Evolutionary conservation across 1,139 yeast species (phyloP).

Genomic region (Arxiozyma bovina): DNA sequence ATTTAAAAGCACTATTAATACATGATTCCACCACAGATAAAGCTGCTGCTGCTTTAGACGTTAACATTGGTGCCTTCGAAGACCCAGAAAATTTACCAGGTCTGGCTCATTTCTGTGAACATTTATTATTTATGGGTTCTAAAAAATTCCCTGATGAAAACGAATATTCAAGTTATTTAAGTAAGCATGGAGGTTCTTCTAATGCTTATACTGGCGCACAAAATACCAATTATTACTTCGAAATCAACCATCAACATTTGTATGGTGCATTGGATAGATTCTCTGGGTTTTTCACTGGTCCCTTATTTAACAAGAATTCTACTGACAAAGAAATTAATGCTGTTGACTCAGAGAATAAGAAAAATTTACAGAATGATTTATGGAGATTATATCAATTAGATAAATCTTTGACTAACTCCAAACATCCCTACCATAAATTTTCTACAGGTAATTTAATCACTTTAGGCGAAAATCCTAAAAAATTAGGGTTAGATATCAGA

Average conservation of each 20-base stretch:
- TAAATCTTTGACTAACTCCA: slow-evolving; percentile 58
- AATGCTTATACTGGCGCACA: slow-evolving; percentile 87
- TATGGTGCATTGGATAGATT: slow-evolving; percentile 88
- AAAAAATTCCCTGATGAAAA: slow-evolving; percentile 84
- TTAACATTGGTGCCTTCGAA: slow-evolving; percentile 79
- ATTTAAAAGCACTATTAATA: slow-evolving; percentile 64
- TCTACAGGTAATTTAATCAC: slow-evolving; percentile 67
- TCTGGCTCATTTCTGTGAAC: slow-evolving; percentile 95
- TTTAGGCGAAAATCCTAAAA: slow-evolving; percentile 46
- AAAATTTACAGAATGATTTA: slow-evolving; percentile 78
- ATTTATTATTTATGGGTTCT: slow-evolving; percentile 94
- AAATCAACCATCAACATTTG: slow-evolving; percentile 63
- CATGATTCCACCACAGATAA: slow-evolving; percentile 82
- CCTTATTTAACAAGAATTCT: slow-evolving; percentile 71
- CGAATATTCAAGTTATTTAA: slow-evolving; percentile 69
- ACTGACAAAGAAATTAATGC: slow-evolving; percentile 91
- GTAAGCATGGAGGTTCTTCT: slow-evolving; percentile 58
- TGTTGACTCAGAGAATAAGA: slow-evolving; percentile 91
- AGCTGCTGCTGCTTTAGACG: slow-evolving; percentile 89
- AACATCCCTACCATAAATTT: slow-evolving; percentile 67
- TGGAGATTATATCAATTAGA: slow-evolving; percentile 89
- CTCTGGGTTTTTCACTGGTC: slow-evolving; percentile 82
- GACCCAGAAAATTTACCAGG: slow-evolving; percentile 75
- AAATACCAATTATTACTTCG: slow-evolving; percentile 87
- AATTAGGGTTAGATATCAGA: slow-evolving; percentile 48